Evolutionary conservation across 441 rosid species (phyloP), one percentile per base, ranked within the genome.

Genomic region (Pelargonium cotyledonis): DNA sequence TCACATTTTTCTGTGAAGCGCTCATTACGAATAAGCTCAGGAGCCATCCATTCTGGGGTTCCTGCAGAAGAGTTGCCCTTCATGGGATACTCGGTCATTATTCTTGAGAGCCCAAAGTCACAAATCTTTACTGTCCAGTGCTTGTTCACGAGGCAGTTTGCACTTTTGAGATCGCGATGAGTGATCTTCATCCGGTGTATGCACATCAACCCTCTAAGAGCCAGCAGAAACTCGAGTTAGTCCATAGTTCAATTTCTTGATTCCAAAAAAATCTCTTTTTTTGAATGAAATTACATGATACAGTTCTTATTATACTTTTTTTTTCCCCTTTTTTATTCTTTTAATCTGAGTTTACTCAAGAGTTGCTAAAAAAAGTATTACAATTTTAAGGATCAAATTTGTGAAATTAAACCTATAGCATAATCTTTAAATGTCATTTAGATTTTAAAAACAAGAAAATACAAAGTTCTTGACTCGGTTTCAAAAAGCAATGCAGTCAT

Each of bases 11-110:
- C 96, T 8, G 92, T 84, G 80, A 95, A 92, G 43, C 96, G 93
- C 68, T 92, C 95, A 18, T 87, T 92, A 14, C 96, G 95, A 63
- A 92, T 88, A 43, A 95, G 98, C 69, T 90, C 98, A 14, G 99
- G 98, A 74, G 98, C 99, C 99, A 90, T 95, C 98, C 99, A 95
- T 75, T 90, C 98, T 1, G 97, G 98, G 49, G 99, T 95, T 79
- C 99, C 99, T n/a, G 96, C 97, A 67, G 92, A 85, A 35, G 92
- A 85, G 31, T 89, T 70, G 76, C 88, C 98, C 76, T 82, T 85
- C 82, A 90, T 85, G 69, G 87, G 79, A 46, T 72, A 71, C 14
- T 83, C 84, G 8, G 85, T 80, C 95, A 92, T 89, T 75, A 85
- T 85, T 75, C 95, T 88, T 9, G 99, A 90, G 15, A 94, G 91